Percentiles rank a stretch among this genome's conserved stretches.
These are phyloP conservation scores for Vicia sativa DNA, from an alignment of 306 rosid genomes.

Conservation along the genomic window DNA sequence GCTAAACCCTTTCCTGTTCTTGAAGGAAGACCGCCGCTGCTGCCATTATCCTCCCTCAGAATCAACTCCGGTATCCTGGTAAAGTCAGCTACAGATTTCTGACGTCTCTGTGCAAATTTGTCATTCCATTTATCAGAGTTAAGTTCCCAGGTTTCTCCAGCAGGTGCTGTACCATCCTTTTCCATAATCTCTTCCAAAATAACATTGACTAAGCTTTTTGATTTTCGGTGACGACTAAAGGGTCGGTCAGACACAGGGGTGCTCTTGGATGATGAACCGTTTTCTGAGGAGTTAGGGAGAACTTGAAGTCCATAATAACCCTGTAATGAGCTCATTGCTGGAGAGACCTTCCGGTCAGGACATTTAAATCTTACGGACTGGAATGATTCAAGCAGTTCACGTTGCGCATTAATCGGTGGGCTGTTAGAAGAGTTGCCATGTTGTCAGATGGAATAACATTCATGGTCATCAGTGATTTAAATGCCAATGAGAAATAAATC, in stretches of 20 bases:
- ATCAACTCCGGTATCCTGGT: slow-evolving; percentile 58
- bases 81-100: slow-evolving; percentile 72
- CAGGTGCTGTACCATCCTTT: slow-evolving; percentile 25
- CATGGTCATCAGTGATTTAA: slow-evolving; percentile 30
- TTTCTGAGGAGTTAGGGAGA: slow-evolving; percentile 48
- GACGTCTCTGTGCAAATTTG: slow-evolving; percentile 60
- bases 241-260: slow-evolving; percentile 32
- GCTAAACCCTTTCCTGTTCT: slow-evolving; percentile 70
- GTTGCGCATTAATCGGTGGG: slow-evolving; percentile 37
- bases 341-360: slow-evolving; percentile 53
- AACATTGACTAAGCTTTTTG: slow-evolving; percentile 63
- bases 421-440: slow-evolving; percentile 43
- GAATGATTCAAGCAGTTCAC: slow-evolving; percentile 67
- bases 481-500: slow-evolving; percentile 20
- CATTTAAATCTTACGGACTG: slow-evolving; percentile 54
- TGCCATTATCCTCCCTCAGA: slow-evolving; percentile 61
- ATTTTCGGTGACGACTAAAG: slow-evolving; percentile 53
- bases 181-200: slow-evolving; percentile 61
- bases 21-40: slow-evolving; percentile 55
- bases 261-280: slow-evolving; percentile 33
- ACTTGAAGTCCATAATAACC: slow-evolving; percentile 75
- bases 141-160: slow-evolving; percentile 42
- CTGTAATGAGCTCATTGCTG: slow-evolving; percentile 78
- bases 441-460: slow-evolving; percentile 44
- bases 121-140: slow-evolving; percentile 52